Evolutionary conservation across 306 rosid genomes (phyloP).

Genomic region (Malus domestica): DNA sequence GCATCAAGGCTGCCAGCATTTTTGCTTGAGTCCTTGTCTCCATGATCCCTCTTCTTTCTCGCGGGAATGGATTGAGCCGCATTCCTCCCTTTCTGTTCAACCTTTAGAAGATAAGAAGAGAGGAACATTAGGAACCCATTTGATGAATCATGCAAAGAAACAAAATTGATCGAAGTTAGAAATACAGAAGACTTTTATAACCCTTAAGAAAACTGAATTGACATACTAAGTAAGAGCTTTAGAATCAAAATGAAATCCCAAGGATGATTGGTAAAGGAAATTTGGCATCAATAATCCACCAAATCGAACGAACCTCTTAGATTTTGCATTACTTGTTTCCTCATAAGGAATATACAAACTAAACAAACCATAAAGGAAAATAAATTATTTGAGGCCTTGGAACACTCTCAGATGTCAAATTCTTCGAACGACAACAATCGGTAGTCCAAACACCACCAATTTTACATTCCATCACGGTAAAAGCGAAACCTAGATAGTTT

Average conservation of each 20-base stretch:
- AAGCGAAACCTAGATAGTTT: background rate
- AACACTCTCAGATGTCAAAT: background rate
- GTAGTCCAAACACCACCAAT: background rate
- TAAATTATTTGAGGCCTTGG: background rate
- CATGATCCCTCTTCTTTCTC: constrained; percentile 57
- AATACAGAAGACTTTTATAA: background rate
- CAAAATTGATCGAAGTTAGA: background rate
- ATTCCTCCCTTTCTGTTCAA: constrained; percentile 52
- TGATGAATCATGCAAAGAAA: background rate
- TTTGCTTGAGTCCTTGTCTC: constrained; percentile 50
- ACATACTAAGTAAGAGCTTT: background rate
- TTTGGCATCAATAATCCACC: background rate
- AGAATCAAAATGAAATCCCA: background rate
- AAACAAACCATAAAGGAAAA: background rate
- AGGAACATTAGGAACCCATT: background rate
- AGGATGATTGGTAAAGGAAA: background rate
- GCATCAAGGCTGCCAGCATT: constrained; percentile 37
- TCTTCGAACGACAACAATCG: background rate
- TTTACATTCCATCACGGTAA: background rate
- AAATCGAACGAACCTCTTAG: background rate
- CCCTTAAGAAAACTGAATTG: background rate
- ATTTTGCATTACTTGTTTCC: background rate
- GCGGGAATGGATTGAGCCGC: constrained; percentile 53
- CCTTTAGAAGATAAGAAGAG: constrained; percentile 29
- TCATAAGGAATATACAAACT: background rate